phyloP scores from a whole-genome alignment of 495 filamentous ascomycete genomes.

The Xylaria curta region DNA sequence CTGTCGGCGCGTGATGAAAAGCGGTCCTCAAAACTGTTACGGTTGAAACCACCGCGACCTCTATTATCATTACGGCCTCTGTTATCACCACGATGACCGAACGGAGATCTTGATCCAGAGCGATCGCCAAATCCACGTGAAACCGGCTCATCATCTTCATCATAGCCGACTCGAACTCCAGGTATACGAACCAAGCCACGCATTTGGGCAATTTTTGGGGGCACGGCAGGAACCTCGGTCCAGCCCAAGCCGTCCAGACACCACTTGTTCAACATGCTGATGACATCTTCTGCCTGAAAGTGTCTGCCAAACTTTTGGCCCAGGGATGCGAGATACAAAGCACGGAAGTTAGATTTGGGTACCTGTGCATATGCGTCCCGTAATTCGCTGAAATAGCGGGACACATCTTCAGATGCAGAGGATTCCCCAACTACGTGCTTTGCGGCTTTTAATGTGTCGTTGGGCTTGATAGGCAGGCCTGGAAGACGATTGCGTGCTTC shows the following conservation, averaged over 20 bases:
- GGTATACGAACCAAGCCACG: conserved; percentile 52
- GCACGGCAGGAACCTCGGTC: conserved; percentile 60
- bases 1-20: neutral
- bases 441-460: conserved; percentile 56
- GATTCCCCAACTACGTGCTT: conserved; percentile 52
- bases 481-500: conserved; percentile 58
- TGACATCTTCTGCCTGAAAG: conserved; percentile 43
- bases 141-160: conserved; percentile 26
- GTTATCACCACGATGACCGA: neutral
- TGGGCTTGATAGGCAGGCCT: conserved; percentile 69
- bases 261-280: conserved; percentile 68
- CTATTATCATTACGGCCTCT: conserved; percentile 10
- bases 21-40: conserved; percentile 18
- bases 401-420: conserved; percentile 43
- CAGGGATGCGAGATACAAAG: conserved; percentile 57
- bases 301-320: conserved; percentile 46
- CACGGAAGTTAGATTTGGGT: conserved; percentile 40
- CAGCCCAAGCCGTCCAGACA: conserved; percentile 67
- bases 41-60: conserved; percentile 28
- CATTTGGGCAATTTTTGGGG: conserved; percentile 47
- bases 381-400: conserved; percentile 48
- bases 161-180: conserved; percentile 54
- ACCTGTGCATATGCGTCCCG: conserved; percentile 42
- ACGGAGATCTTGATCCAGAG: neutral
- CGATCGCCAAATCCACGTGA: neutral